Base-by-base conservation (phyloP, 2,329 filamentous ascomycete genomes). In the Eutypa lata region DNA sequence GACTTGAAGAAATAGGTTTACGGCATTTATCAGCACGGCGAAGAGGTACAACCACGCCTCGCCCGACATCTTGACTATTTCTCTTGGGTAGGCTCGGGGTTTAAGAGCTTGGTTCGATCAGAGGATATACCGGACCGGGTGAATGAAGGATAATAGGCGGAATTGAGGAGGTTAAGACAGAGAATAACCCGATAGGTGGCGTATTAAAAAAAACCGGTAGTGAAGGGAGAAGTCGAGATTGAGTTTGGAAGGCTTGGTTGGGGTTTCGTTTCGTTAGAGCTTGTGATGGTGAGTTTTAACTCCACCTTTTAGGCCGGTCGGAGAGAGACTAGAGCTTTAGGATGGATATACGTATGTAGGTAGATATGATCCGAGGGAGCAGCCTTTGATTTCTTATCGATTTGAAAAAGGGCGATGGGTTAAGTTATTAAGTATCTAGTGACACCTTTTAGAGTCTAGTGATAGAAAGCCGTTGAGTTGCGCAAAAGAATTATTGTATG, bases 1-100 rank as follows among this genome's bases (percentile, higher is more conserved):
- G 67, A 99, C 94, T 80, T 99, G 95, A 53, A 99, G 83, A 77
- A 99, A 99, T 70, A 99, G 84, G 82, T 99, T 99, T 85, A 99
- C 92, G 79, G 94, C 94, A 80, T 99, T 99, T 81, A 99, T 95
- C 73, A 99, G 84, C 75, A 99, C 95, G 77, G 93, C 88, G 76
- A 99, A 83, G 68, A 99, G 87, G 80, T 95, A 99, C 73, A 99
- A 81, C 94, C 94, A 97, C 73, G 92, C 92, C 84, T 97, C 92
- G 75, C 92, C 92, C 69, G 92, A 96, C 92, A 97, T 97, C 62
- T 67, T 77, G 68, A 60, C 57, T 52, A 58, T 54, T 58, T 52
- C 53, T 48, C 46, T 22, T 52, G 48, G 28, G 44, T 47, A 33
- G n/a, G 16, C 33, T 46, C 38, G 3, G 38, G 38, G 3, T 22